These are phyloP conservation scores for Umbelopsis sp. DNA, from an alignment of 192 early-diverging fungal species.

Conservation along the genomic window DNA sequence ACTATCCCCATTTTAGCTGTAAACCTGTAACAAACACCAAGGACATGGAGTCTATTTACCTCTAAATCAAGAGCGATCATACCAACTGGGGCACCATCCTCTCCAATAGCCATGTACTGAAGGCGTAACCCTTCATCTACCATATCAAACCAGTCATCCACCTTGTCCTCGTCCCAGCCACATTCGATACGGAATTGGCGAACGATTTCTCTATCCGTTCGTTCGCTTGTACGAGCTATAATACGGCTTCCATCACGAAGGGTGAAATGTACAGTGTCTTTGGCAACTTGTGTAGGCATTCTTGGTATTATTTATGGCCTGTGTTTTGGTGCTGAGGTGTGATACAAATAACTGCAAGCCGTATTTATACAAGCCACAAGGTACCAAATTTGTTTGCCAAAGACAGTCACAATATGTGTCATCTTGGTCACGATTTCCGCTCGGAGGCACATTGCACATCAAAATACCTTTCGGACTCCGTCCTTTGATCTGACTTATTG, in stretches of 20 bases:
- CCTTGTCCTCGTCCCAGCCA: constrained; percentile 9
- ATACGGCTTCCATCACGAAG: background rate
- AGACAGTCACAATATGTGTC: no score
- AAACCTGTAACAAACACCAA: background rate
- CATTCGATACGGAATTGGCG: background rate
- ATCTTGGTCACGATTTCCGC: no score
- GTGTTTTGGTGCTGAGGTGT: no score
- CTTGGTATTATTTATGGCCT: background rate
- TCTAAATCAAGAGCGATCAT: constrained; percentile 14
- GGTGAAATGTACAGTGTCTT: background rate
- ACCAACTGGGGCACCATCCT: background rate
- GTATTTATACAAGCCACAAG: no score
- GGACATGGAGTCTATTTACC: background rate
- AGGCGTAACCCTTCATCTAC: background rate
- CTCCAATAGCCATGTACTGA: background rate
- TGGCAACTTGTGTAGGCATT: background rate
- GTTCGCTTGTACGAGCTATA: background rate
- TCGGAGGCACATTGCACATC: no score
- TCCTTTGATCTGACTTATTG: no score
- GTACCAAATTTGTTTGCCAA: no score
- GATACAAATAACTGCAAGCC: no score
- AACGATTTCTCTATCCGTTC: background rate
- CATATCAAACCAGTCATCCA: background rate
- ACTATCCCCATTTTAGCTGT: background rate
- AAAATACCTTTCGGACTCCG: no score